Percentiles rank a stretch among this genome's conserved stretches.
Evolutionary conservation across 129 eudicot genomes (phyloP).

Genomic region (Scalesia atractyloides): DNA sequence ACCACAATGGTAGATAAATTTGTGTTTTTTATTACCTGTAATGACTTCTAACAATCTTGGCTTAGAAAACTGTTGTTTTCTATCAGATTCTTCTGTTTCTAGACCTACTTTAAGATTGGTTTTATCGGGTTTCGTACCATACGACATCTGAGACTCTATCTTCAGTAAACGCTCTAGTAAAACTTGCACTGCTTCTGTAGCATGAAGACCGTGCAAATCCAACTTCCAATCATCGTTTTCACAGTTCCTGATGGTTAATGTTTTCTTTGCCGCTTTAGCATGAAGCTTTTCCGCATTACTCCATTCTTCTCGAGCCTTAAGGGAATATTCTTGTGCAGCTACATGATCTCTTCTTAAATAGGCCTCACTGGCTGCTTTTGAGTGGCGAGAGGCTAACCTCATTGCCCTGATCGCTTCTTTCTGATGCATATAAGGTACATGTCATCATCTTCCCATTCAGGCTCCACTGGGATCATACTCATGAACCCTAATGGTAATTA

Average conservation of each 20-base stretch:
- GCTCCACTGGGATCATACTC: constrained; percentile 64
- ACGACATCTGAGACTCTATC: constrained; percentile 48
- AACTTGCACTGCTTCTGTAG: constrained; percentile 81
- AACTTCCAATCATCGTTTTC: constrained; percentile 76
- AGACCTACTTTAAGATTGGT: constrained; percentile 8
- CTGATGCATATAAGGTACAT: constrained; percentile 59
- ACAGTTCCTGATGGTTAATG: constrained; percentile 54
- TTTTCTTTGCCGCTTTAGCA: constrained; percentile 77
- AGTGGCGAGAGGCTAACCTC: constrained; percentile 83
- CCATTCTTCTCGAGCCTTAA: constrained; percentile 80
- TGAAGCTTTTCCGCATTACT: constrained; percentile 65
- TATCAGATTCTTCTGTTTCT: constrained; percentile 37
- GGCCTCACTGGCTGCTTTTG: constrained; percentile 84
- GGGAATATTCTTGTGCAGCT: constrained; percentile 63
- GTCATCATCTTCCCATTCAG: constrained; percentile 98
- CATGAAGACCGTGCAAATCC: constrained; percentile 96
- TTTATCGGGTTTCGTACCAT: constrained; percentile 18
- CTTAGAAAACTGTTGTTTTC: constrained; percentile 33
- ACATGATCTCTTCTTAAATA: constrained; percentile 74
- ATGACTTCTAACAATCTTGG: constrained; percentile 68
- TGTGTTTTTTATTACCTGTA: constrained; percentile 55
- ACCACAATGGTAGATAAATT: background rate
- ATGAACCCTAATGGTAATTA: constrained; percentile 20
- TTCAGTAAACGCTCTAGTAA: constrained; percentile 58
- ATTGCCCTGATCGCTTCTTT: constrained; percentile 73